Evolutionary conservation across 1,284 basidiomycete species (phyloP), one percentile per base, ranked within the genome.

Genomic region (Pyrrhoderma noxium): DNA sequence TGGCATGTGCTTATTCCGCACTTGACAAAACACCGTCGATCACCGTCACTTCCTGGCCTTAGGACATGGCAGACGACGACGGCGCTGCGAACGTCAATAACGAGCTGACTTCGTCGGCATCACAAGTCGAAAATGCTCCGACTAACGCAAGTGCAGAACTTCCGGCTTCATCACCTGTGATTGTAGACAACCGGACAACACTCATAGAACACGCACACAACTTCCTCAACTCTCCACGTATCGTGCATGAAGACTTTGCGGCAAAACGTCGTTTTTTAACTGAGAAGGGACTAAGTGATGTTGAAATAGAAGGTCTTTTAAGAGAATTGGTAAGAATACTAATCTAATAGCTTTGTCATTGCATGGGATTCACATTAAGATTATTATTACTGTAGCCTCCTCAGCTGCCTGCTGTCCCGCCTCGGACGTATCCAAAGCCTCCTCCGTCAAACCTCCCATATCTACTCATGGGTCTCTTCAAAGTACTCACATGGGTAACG

Each of bases 391-490:
- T 40, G n/a, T 54, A 83, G 80, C 74, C 76, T 41, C 67, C 67
- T 8, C 71, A 73, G 56, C 59, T 73, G n/a, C 85, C 82, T 5
- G 53, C 63, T 3, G 65, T 85, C 36, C 83, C 83, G 16, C 84
- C 85, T 1, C 74, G 83, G 57, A 80, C 81, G 43, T 89, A 89
- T 61, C 86, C 86, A 2, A 76, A 76, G 56, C 75, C 73, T 4
- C 77, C 80, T 3, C 85, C 83, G 2, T 89, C 86, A 3, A 77
- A 77, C 58, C 65, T 89, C 1, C 85, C 84, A 0, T 71, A 73
- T 38, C 70, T 89, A 18, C 68, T 89, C 4, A 63, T 79, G 9
- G 83, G 79, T 1, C 62, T 81, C 3, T 66, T 71, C n/a, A 75
- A 81, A 50, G 63, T 85, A 36, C 70, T 85, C 47, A 75, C 79